Percentiles rank a stretch among this genome's conserved stretches.
phyloP scores from a whole-genome alignment of 2,329 filamentous ascomycete genomes.

The Trichoderma polysporum region DNA sequence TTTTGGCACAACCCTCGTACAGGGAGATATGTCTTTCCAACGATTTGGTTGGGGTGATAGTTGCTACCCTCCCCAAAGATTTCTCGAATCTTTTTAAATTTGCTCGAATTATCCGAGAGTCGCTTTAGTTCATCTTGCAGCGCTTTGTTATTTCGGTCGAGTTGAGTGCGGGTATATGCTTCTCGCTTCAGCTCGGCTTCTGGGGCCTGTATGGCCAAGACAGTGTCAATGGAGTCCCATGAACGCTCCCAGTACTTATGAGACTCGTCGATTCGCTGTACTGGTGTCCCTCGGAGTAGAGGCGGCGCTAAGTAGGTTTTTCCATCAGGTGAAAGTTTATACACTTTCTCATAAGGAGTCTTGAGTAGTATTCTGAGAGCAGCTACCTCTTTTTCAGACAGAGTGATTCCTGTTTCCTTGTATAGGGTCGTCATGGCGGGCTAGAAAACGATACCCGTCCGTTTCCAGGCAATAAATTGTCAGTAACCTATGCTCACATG shows the following conservation, averaged over 20 bases:
- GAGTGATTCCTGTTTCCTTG: background rate
- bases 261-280: constrained; percentile 31
- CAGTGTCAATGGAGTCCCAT: constrained; percentile 34
- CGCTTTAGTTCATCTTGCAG: constrained; percentile 26
- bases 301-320: constrained; percentile 28
- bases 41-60: constrained; percentile 41
- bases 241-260: constrained; percentile 32
- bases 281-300: constrained; percentile 30
- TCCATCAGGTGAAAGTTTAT: constrained; percentile 24
- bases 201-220: constrained; percentile 28
- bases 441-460: background rate
- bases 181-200: constrained; percentile 28
- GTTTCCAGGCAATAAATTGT: background rate
- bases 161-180: background rate
- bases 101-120: constrained; percentile 35
- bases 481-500: background rate
- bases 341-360: constrained; percentile 1
- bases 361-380: background rate
- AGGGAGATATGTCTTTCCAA: constrained; percentile 36
- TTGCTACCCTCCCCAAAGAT: constrained; percentile 33
- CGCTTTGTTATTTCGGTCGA: constrained; percentile 20
- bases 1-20: constrained; percentile 34
- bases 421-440: background rate
- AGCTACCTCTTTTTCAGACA: background rate
- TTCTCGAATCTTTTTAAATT: constrained; percentile 36